A percentile compares a stretch with the other conserved stretches of the same genome.
phyloP scores from a whole-genome alignment of 73 alveolate genomes.

The Blepharisma stoltei region DNA sequence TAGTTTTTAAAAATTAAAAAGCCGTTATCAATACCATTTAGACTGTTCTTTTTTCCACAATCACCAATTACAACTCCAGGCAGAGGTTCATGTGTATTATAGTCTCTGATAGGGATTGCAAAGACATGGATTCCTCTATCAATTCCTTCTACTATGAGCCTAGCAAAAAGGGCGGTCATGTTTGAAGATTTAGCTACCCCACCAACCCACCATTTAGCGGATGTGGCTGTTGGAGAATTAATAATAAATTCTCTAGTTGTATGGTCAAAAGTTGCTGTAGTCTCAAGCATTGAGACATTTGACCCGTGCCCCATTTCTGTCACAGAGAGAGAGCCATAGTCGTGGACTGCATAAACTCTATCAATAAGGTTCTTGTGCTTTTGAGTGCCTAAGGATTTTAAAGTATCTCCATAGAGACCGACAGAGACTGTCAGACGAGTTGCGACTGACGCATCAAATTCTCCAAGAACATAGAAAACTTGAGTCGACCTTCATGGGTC shows the following conservation, averaged over 20 bases:
- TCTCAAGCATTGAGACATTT: slow-evolving; percentile 68
- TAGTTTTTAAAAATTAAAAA: slow-evolving; percentile 60
- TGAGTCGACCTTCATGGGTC: background rate
- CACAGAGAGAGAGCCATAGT: background rate
- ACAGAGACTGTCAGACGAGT: background rate
- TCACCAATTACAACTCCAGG: slow-evolving; percentile 82
- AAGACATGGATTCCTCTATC: slow-evolving; percentile 78
- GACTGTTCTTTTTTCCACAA: slow-evolving; percentile 79
- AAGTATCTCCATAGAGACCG: background rate
- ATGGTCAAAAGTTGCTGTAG: slow-evolving; percentile 78
- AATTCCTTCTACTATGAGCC: slow-evolving; percentile 50
- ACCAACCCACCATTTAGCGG: slow-evolving; percentile 84
- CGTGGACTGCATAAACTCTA: background rate
- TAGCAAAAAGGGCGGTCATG: slow-evolving; percentile 68
- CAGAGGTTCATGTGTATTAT: slow-evolving; percentile 45
- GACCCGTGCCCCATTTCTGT: slow-evolving; percentile 90
- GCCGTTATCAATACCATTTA: slow-evolving; percentile 79
- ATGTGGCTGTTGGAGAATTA: slow-evolving; percentile 70
- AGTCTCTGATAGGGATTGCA: slow-evolving; percentile 68
- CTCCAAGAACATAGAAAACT: background rate
- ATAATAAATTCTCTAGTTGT: slow-evolving; percentile 53
- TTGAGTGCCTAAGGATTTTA: background rate
- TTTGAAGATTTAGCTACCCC: slow-evolving; percentile 67
- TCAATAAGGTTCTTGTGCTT: background rate
- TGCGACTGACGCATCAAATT: background rate